Conservation (phyloP, 1,284 basidiomycete species). For the Leccinum laetum region DNA sequence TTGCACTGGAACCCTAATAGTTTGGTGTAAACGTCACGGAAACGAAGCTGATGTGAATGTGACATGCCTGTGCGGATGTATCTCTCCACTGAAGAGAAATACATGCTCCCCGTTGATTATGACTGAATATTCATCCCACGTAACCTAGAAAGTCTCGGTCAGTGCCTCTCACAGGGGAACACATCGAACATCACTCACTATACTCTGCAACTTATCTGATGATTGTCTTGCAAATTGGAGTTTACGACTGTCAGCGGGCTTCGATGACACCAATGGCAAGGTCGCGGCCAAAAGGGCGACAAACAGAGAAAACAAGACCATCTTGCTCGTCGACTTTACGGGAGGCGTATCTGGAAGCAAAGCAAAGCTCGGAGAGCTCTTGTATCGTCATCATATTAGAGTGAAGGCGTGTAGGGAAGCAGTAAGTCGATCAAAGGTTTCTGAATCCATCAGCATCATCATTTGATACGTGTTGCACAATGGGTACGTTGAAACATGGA, state of each 20-base stretch:
- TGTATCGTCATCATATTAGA: background rate
- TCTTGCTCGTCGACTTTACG: background rate
- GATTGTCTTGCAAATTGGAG: conserved; percentile 18
- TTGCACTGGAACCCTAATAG: conserved; percentile 39
- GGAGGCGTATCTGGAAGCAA: background rate
- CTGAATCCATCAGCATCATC: background rate
- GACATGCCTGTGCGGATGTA: conserved; percentile 44
- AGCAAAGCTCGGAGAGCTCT: background rate
- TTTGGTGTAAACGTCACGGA: background rate
- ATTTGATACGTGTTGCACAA: background rate
- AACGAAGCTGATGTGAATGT: background rate
- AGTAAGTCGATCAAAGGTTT: conserved; percentile 4
- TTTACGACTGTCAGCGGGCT: conserved; percentile 6
- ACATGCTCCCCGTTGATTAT: conserved; percentile 47
- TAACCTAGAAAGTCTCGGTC: conserved; percentile 26
- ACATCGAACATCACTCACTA: conserved; percentile 6
- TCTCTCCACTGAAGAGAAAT: conserved; percentile 47
- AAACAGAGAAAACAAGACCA: conserved; percentile 16
- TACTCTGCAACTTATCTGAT: conserved; percentile 21
- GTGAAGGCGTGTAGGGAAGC: background rate
- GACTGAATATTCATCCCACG: conserved; percentile 50
- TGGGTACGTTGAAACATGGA: background rate
- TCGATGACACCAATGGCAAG: conserved; percentile 12
- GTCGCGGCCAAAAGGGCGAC: conserved; percentile 13
- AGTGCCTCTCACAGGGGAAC: background rate